phyloP scores from a whole-genome alignment of 2,329 filamentous ascomycete genomes.

The Sclerotinia glacialis region DNA sequence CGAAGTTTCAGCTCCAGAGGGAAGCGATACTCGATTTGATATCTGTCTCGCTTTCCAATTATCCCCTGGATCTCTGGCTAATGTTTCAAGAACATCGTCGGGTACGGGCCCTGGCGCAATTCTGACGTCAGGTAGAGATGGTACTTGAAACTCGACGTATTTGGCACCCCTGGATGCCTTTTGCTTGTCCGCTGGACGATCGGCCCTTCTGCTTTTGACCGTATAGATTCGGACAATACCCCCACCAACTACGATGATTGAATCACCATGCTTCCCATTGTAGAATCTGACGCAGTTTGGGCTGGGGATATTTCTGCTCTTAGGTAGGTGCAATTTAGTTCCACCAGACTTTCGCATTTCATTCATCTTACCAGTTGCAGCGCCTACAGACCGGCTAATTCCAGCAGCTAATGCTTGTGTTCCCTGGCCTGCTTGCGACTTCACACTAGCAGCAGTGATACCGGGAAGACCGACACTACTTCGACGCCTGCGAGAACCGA shows the following conservation, averaged over 20 bases:
- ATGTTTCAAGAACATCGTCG: slow-evolving; percentile 36
- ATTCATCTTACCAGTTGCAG: slow-evolving; percentile 64
- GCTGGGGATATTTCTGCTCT: slow-evolving; percentile 51
- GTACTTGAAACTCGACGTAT: slow-evolving; percentile 60
- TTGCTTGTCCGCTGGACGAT: slow-evolving; percentile 54
- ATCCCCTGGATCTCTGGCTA: slow-evolving; percentile 34
- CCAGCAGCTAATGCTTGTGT: slow-evolving; percentile 71
- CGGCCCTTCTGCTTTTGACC: slow-evolving; percentile 45
- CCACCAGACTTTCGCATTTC: slow-evolving; percentile 72
- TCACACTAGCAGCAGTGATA: slow-evolving; percentile 33
- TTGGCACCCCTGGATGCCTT: slow-evolving; percentile 47
- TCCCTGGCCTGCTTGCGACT: slow-evolving; percentile 61
- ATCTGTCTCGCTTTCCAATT: slow-evolving; percentile 42
- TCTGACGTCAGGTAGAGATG: slow-evolving; percentile 57
- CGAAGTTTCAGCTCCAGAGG: slow-evolving; percentile 52
- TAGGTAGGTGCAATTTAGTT: slow-evolving; percentile 68
- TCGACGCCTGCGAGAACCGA: slow-evolving; percentile 36
- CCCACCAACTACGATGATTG: slow-evolving; percentile 62
- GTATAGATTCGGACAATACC: slow-evolving; percentile 64
- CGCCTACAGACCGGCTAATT: slow-evolving; percentile 70
- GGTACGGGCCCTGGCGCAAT: slow-evolving; percentile 56
- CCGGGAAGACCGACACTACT: slow-evolving; percentile 38
- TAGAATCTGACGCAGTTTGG: slow-evolving; percentile 65
- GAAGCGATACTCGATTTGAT: slow-evolving; percentile 42
- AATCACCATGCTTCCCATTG: slow-evolving; percentile 58